Percentiles rank a stretch among this genome's conserved stretches.
phyloP scores from a whole-genome alignment of 2,329 filamentous ascomycete species.

The Lasiodiplodia sp. region DNA sequence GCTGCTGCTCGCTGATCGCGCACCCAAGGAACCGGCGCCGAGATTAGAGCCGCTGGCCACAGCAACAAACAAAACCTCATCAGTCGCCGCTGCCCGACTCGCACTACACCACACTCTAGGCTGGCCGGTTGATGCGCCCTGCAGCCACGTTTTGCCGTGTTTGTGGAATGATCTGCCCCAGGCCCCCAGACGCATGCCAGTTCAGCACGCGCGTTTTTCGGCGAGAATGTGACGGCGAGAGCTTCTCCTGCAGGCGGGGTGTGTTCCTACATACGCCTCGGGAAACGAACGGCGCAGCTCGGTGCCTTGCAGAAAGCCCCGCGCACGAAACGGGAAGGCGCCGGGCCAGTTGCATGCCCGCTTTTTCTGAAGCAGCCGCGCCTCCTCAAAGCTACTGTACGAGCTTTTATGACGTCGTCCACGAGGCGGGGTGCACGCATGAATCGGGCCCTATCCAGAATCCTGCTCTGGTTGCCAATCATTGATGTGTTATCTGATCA shows the following conservation, averaged over 20 bases:
- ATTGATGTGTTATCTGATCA: constrained; percentile 10
- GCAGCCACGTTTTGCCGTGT: constrained; percentile 25
- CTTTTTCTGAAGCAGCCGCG: constrained; percentile 22
- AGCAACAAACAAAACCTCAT: background rate
- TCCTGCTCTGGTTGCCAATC: constrained; percentile 2
- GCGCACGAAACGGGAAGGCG: constrained; percentile 6
- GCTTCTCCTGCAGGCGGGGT: constrained; percentile 1
- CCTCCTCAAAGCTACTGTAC: background rate
- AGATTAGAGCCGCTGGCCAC: constrained; percentile 2
- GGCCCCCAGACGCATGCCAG: background rate
- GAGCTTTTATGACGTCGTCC: constrained; percentile 6
- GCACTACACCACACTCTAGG: background rate
- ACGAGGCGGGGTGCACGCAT: constrained; percentile 10
- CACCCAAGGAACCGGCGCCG: constrained; percentile 15
- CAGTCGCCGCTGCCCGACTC: constrained; percentile 1
- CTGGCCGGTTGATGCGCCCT: constrained; percentile 25
- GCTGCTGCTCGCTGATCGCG: background rate
- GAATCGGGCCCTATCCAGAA: constrained; percentile 13
- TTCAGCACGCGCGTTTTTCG: background rate
- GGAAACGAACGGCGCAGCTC: constrained; percentile 19
- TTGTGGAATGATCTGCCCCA: constrained; percentile 20
- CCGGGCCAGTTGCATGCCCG: background rate
- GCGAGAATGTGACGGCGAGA: background rate
- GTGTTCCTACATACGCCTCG: constrained; percentile 9
- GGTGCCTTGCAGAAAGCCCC: constrained; percentile 19